Conservation (phyloP, 2,329 filamentous ascomycete species). For the Sporothrix humicola region DNA sequence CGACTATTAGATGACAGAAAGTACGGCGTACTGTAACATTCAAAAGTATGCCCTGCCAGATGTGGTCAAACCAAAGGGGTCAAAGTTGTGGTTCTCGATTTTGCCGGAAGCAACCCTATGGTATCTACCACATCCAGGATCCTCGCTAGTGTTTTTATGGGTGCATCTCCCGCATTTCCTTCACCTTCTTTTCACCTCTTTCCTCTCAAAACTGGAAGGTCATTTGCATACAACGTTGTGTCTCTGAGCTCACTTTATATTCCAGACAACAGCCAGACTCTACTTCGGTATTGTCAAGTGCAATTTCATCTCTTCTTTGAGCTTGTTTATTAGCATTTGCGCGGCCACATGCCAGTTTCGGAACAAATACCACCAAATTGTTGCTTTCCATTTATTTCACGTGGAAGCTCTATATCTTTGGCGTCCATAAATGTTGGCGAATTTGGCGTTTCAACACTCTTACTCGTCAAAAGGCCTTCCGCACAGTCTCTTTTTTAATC, state of each 20-base stretch:
- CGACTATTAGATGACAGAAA: background rate
- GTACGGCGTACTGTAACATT: background rate
- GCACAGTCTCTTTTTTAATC: background rate
- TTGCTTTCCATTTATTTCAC: background rate
- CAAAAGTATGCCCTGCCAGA: background rate
- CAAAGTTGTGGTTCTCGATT: background rate
- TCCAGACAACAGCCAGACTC: background rate
- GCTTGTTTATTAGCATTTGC: background rate
- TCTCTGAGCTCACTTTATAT: background rate
- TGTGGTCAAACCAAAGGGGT: background rate
- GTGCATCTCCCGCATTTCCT: background rate
- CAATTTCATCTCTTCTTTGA: background rate
- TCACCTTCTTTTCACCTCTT: background rate
- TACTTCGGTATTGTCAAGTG: background rate
- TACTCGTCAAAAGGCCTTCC: background rate
- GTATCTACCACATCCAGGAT: background rate
- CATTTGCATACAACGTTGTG: constrained; percentile 7
- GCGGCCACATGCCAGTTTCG: constrained; percentile 7
- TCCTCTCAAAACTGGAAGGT: background rate
- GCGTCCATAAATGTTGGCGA: background rate
- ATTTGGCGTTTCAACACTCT: background rate
- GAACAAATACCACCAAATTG: background rate
- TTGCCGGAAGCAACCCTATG: constrained; percentile 18
- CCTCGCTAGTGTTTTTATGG: background rate
- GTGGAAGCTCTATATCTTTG: background rate